A percentile compares a stretch with the other conserved stretches of the same genome.
These are phyloP conservation scores for Tausonia pullulans DNA, from an alignment of 1,284 basidiomycete species.

Conservation along the genomic window DNA sequence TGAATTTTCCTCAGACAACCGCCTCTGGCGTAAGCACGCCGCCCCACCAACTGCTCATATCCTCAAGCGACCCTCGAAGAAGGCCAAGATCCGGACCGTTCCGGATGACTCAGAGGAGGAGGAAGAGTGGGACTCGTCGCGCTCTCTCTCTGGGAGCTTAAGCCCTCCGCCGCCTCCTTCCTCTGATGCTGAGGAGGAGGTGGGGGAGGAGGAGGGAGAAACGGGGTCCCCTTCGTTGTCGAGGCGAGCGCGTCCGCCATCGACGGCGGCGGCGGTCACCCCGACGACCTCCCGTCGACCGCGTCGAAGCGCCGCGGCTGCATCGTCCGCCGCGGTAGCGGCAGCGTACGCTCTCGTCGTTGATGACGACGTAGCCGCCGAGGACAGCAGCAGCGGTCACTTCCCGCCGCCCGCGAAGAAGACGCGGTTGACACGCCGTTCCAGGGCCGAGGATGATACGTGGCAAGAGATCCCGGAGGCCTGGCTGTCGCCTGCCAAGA, in stretches of 20 bases:
- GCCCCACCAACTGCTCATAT: constrained; percentile 26
- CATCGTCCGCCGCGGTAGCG: not conserved
- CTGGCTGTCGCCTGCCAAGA: constrained; percentile 24
- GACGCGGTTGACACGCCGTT: constrained; percentile 26
- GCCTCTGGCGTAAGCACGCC: constrained; percentile 43
- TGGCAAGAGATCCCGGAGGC: constrained; percentile 36
- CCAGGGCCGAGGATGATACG: constrained; percentile 27
- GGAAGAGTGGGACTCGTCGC: too few relatives aligned
- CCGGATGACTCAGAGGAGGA: not conserved
- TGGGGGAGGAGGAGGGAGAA: too few relatives aligned
- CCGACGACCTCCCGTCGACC: not conserved
- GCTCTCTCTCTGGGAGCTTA: too few relatives aligned
- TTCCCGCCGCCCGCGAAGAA: constrained; percentile 15
- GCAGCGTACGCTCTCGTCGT: not conserved
- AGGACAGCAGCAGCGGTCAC: not conserved
- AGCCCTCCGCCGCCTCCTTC: too few relatives aligned
- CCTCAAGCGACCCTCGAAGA: constrained; percentile 20
- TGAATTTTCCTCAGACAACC: constrained; percentile 35
- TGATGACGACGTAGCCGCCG: not conserved
- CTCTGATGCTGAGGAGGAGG: too few relatives aligned
- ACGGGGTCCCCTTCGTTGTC: too few relatives aligned
- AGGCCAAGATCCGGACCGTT: constrained; percentile 26
- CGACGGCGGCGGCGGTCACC: too few relatives aligned
- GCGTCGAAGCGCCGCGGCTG: not conserved
- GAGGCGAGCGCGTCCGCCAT: too few relatives aligned